Conservation (phyloP, 225 moss, liverwort and hornwort species). For the Pseudisothecium myosuroides region DNA sequence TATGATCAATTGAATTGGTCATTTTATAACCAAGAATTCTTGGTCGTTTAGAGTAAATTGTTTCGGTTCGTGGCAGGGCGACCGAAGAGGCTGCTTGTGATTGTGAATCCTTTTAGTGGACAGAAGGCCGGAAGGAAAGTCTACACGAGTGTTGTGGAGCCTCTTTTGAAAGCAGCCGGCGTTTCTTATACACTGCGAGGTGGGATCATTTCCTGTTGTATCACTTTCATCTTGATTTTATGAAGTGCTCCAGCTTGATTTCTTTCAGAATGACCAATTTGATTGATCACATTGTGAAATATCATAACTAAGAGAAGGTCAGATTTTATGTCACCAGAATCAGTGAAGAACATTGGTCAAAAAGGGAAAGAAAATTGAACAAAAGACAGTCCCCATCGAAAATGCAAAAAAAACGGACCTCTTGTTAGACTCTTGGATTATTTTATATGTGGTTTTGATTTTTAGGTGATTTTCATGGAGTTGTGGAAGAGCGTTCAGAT, state of each 20-base stretch:
- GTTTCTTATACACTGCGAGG: conserved; percentile 53
- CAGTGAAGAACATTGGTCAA: not conserved
- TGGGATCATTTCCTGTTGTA: not conserved
- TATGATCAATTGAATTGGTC: not conserved
- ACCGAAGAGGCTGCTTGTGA: conserved; percentile 63
- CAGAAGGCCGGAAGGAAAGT: conserved; percentile 44
- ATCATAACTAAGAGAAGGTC: not conserved
- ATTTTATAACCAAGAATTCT: not conserved
- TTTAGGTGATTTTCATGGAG: not conserved
- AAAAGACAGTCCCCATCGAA: not conserved
- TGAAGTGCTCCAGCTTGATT: not conserved
- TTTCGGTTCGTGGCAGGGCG: conserved; percentile 32
- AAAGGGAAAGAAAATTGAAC: not conserved
- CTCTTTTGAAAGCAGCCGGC: conserved; percentile 52
- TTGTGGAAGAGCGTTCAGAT: not conserved
- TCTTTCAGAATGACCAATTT: not conserved
- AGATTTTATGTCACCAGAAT: not conserved
- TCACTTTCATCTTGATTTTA: not conserved
- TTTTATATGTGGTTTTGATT: not conserved
- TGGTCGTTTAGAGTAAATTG: not conserved
- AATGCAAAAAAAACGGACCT: not conserved
- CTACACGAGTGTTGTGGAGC: conserved; percentile 47
- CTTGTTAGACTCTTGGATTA: not conserved
- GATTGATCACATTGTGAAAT: not conserved
- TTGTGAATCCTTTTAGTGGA: conserved; percentile 84